These are phyloP conservation scores for Rhodofomes roseus DNA, from an alignment of 1,284 basidiomycete species.

Conservation along the genomic window DNA sequence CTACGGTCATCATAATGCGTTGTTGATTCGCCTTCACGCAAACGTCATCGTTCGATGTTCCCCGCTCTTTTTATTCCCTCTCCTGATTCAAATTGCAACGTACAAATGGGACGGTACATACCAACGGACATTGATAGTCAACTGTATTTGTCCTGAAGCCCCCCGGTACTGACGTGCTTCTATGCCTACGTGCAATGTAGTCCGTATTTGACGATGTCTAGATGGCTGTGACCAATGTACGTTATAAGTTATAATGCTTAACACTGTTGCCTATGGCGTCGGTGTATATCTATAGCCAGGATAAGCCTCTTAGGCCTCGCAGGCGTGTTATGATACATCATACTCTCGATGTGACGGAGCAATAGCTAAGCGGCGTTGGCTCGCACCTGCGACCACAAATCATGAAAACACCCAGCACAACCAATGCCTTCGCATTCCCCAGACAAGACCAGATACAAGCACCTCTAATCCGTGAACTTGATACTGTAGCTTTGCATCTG, in stretches of 20 bases:
- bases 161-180: slow-evolving; percentile 12
- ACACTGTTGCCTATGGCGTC: background rate
- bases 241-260: background rate
- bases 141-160: slow-evolving; percentile 41
- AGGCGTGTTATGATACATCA: no score
- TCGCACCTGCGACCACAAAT: no score
- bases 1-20: slow-evolving; percentile 19
- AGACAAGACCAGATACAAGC: background rate
- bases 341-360: no score
- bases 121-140: slow-evolving; percentile 58
- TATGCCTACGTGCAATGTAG: slow-evolving; percentile 28
- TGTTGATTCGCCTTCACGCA: slow-evolving; percentile 6
- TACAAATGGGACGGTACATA: slow-evolving; percentile 51
- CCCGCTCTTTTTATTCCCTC: background rate
- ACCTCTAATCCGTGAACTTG: slow-evolving; percentile 58
- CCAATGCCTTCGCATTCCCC: no score
- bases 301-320: no score
- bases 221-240: background rate
- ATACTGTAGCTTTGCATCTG: slow-evolving; percentile 82
- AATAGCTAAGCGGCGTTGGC: no score
- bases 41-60: no score
- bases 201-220: slow-evolving; percentile 2
- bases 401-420: no score
- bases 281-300: background rate
- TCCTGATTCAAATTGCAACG: slow-evolving; percentile 10